These are phyloP conservation scores for Epichloe scottii DNA, from an alignment of 2,329 filamentous ascomycete species.

Conservation along the genomic window DNA sequence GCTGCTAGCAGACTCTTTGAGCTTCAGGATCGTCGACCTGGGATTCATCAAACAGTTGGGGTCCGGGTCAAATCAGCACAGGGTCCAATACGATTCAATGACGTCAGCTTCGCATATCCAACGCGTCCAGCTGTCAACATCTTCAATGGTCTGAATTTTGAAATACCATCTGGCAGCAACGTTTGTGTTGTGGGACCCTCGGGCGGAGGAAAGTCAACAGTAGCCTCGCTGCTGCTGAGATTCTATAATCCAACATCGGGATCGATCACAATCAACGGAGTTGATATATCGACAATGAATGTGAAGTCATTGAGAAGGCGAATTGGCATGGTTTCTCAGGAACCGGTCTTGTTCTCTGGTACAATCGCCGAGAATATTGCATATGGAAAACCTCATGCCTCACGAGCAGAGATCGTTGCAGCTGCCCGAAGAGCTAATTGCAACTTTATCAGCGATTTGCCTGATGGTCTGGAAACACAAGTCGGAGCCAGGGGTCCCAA, in stretches of 20 bases:
- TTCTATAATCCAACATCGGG: slow-evolving; percentile 81
- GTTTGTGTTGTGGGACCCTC: slow-evolving; percentile 95
- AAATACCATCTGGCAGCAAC: slow-evolving; percentile 85
- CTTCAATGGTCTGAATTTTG: slow-evolving; percentile 79
- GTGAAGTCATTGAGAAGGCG: slow-evolving; percentile 83
- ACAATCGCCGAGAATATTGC: slow-evolving; percentile 82
- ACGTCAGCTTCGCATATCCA: slow-evolving; percentile 83
- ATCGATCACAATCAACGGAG: slow-evolving; percentile 68
- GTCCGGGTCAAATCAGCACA: slow-evolving; percentile 68
- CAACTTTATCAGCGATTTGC: slow-evolving; percentile 91
- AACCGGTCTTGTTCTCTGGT: slow-evolving; percentile 83
- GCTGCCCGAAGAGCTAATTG: slow-evolving; percentile 91
- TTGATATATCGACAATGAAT: slow-evolving; percentile 77
- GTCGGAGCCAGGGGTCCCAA: slow-evolving; percentile 89
- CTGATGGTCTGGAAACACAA: slow-evolving; percentile 86
- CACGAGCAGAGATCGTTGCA: slow-evolving; percentile 66
- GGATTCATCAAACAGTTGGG: slow-evolving; percentile 78
- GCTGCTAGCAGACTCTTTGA: slow-evolving; percentile 95
- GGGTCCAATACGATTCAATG: slow-evolving; percentile 75
- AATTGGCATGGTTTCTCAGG: slow-evolving; percentile 91
- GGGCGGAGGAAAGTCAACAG: slow-evolving; percentile 91
- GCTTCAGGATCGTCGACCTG: slow-evolving; percentile 77
- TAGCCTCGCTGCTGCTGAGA: slow-evolving; percentile 77
- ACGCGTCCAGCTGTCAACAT: slow-evolving; percentile 85
- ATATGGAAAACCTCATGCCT: slow-evolving; percentile 74